These are phyloP conservation scores for Russula lepida DNA, from an alignment of 768 basidiomycete genomes.

Conservation along the genomic window DNA sequence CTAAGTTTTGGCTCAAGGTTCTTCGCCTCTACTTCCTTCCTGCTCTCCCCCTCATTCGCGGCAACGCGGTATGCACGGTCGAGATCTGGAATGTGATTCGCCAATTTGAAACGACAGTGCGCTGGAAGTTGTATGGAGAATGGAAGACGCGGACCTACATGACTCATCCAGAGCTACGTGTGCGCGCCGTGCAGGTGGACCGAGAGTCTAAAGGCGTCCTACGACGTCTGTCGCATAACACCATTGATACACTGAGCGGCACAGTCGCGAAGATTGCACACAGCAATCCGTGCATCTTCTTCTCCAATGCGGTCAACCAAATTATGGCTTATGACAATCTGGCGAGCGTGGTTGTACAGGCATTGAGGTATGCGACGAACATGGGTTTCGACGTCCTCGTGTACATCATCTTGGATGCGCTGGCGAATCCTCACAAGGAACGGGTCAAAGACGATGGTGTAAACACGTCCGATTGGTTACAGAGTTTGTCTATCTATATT, in stretches of 20 bases:
- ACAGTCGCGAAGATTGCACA: conserved; percentile 89
- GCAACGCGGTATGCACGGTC: conserved; percentile 81
- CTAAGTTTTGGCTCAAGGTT: conserved; percentile 79
- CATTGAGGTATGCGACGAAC: conserved; percentile 78
- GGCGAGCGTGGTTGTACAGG: conserved; percentile 82
- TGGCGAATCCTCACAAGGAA: conserved; percentile 74
- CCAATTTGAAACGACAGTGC: conserved; percentile 65
- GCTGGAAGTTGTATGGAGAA: conserved; percentile 93
- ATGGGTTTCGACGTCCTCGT: conserved; percentile 93
- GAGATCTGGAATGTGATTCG: conserved; percentile 90
- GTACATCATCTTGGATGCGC: conserved; percentile 77
- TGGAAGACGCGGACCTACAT: conserved; percentile 74
- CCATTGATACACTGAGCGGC: conserved; percentile 76
- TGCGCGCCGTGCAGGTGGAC: conserved; percentile 77
- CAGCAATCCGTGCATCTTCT: conserved; percentile 88
- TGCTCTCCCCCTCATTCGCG: conserved; percentile 73
- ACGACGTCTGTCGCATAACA: conserved; percentile 77
- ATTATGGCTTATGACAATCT: conserved; percentile 96
- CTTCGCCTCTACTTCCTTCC: conserved; percentile 78
- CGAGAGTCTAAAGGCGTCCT: conserved; percentile 84
- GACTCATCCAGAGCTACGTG: conserved; percentile 68
- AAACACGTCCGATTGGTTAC: conserved; percentile 84
- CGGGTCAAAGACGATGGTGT: conserved; percentile 89
- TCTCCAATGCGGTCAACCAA: conserved; percentile 82
- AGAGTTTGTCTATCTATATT: conserved; percentile 50